Evolutionary conservation across 805 yeast species (phyloP).

Genomic region (Myxozyma mucilagina): DNA sequence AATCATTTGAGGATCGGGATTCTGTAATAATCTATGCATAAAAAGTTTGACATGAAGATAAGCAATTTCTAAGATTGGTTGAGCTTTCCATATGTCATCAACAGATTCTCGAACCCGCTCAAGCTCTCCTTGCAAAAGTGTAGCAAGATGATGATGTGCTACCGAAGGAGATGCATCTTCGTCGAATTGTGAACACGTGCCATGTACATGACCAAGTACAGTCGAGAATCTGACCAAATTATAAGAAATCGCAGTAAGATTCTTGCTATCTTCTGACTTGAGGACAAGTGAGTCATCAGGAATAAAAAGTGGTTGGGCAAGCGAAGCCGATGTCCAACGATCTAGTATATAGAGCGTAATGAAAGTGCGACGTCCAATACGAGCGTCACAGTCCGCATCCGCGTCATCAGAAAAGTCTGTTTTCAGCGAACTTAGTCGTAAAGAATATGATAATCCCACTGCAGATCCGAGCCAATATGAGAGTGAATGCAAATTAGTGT

Average conservation of each 20-base stretch:
- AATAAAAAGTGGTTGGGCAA: slow-evolving; percentile 33
- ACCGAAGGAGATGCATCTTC: slow-evolving; percentile 11
- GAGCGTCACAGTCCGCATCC: slow-evolving; percentile 32
- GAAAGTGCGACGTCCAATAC: slow-evolving; percentile 34
- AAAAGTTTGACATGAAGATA: slow-evolving; percentile 32
- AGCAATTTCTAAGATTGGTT: slow-evolving; percentile 25
- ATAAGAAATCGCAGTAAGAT: slow-evolving; percentile 22
- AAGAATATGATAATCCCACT: slow-evolving; percentile 36
- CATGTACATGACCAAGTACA: slow-evolving; percentile 33
- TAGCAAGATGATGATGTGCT: slow-evolving; percentile 14
- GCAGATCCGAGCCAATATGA: slow-evolving; percentile 43
- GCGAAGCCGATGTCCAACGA: slow-evolving; percentile 36
- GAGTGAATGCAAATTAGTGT: slow-evolving; percentile 5
- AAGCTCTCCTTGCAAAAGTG: slow-evolving; percentile 30
- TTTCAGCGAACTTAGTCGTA: slow-evolving; percentile 31
- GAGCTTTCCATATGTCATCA: slow-evolving; percentile 33
- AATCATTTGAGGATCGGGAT: slow-evolving; percentile 28
- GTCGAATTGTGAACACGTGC: slow-evolving; percentile 15
- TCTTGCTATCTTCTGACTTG: slow-evolving; percentile 26
- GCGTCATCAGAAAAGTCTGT: slow-evolving; percentile 14
- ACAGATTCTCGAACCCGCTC: slow-evolving; percentile 33
- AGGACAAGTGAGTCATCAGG: slow-evolving; percentile 32
- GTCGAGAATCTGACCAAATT: slow-evolving; percentile 30
- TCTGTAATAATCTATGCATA: slow-evolving; percentile 20
- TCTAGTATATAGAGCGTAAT: slow-evolving; percentile 37